These are phyloP conservation scores for Zygosaccharomyces pseudobailii DNA, from an alignment of 1,139 yeast species.

Conservation along the genomic window DNA sequence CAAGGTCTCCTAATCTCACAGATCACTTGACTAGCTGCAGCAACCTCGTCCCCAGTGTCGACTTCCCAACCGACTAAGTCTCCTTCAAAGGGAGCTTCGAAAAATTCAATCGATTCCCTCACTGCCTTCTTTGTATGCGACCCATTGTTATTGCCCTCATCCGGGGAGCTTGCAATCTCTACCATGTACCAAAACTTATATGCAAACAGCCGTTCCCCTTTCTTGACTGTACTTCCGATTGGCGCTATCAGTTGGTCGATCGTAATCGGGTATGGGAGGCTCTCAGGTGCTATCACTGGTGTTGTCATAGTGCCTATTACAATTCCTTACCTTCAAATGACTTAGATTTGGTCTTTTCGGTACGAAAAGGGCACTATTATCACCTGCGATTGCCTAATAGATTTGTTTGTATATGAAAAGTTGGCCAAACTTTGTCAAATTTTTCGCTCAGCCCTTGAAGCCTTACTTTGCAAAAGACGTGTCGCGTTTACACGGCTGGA, in stretches of 20 bases:
- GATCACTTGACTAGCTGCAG: constrained; percentile 46
- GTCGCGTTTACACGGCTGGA: constrained; percentile 1
- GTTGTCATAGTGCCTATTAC: constrained; percentile 26
- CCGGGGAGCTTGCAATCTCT: constrained; percentile 29
- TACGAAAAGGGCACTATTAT: not conserved
- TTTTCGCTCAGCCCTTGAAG: not conserved
- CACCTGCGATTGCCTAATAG: not conserved
- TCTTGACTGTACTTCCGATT: constrained; percentile 26
- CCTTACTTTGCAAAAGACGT: not conserved
- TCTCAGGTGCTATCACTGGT: constrained; percentile 29
- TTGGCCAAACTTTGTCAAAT: constrained; percentile 5
- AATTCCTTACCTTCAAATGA: not conserved
- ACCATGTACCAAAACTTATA: constrained; percentile 35
- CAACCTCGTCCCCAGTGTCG: constrained; percentile 55
- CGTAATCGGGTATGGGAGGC: constrained; percentile 35
- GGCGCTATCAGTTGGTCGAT: constrained; percentile 29
- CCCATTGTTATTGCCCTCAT: constrained; percentile 10
- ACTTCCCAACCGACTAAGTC: constrained; percentile 49
- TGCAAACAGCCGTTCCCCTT: constrained; percentile 32
- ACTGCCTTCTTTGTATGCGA: constrained; percentile 19
- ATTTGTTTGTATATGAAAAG: not conserved
- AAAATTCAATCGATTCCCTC: constrained; percentile 36
- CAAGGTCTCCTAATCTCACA: constrained; percentile 74
- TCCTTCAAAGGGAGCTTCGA: constrained; percentile 83
- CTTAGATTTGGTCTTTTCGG: not conserved